Base-by-base conservation (phyloP, 805 yeast genomes). In the Isabelozyma heimii region DNA sequence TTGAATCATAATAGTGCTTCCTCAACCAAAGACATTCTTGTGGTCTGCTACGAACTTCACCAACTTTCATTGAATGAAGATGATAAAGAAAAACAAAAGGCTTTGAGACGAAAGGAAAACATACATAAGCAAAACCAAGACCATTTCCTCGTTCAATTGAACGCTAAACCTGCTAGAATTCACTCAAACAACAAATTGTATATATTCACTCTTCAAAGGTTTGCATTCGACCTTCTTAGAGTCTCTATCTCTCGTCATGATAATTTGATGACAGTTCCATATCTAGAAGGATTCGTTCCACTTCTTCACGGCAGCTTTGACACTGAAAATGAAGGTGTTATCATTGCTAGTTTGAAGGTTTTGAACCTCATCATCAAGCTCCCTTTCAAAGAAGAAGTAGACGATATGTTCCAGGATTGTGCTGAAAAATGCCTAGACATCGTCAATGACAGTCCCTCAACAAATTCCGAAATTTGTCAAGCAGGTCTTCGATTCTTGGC, bases 401-500 rank as follows among this genome's bases (percentile, higher is more conserved):
- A 77, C 47, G 67, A 62, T 4, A 67, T 75, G 28, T 85, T 87
- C 69, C 80, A 81, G 48, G 65, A 77, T 24, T 80, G 86, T 58
- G 81, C 91, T 2, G 78, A 85, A 65, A 74, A 74, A 43, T 80
- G 84, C 1, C 67, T 87, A 47, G 79, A 71, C 13, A 75, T 91
- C 17, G 77, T 92, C 40, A 85, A 85, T 60, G 87, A 87, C 54
- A 80, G 86, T 44, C 91, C 97, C 5, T 72, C 84, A 1, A 90
- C 97, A 0, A 83, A 85, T 47, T 77, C 85, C 33, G 96, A 89
- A 47, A 61, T 92, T 12, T 85, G 90, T 59, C 98, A 92, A 64
- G 79, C 87, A 13, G 79, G 91, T 51, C 75, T 91, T 62, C 85
- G 84, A 56, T 87, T 84, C 54, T 67, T 94, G 47, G 81, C 96